Evolutionary conservation across 1,284 basidiomycete genomes (phyloP).

Genomic region (Cryptococcus wingfieldii): DNA sequence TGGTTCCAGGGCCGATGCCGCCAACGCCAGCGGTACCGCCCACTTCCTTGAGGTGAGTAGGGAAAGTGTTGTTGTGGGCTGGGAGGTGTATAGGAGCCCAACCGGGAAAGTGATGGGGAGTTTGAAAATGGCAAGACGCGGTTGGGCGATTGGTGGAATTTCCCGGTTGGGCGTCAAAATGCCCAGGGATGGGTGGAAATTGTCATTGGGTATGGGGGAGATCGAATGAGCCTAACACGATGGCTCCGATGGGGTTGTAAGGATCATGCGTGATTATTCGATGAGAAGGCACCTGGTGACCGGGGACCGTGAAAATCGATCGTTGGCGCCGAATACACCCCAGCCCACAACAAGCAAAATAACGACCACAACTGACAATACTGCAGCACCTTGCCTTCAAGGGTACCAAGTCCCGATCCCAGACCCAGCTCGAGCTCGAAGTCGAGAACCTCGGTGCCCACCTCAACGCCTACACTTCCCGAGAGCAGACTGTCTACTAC

Average conservation of each 20-base stretch:
- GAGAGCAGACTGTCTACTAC: conserved; percentile 99
- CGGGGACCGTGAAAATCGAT: too few relatives aligned
- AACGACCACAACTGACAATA: background rate
- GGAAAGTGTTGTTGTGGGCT: background rate
- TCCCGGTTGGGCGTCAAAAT: background rate
- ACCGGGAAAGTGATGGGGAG: background rate
- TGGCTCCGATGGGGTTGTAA: too few relatives aligned
- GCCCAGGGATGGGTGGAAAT: too few relatives aligned
- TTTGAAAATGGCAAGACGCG: background rate
- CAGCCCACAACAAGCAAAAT: conserved; percentile 2
- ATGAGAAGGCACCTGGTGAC: too few relatives aligned
- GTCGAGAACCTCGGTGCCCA: conserved; percentile 98
- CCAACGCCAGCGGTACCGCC: conserved; percentile 90
- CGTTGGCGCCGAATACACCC: too few relatives aligned
- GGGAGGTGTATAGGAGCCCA: background rate
- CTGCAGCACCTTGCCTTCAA: conserved; percentile 54
- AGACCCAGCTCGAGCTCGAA: conserved; percentile 91
- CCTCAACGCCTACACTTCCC: conserved; percentile 96
- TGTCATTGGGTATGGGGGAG: too few relatives aligned
- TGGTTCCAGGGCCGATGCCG: conserved; percentile 92
- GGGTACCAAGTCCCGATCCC: conserved; percentile 84
- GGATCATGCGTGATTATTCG: too few relatives aligned
- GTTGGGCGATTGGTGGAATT: background rate
- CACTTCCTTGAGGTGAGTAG: conserved; percentile 86
- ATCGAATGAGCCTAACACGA: too few relatives aligned